phyloP scores from a whole-genome alignment of 768 basidiomycete species.

The Suillus placidus region DNA sequence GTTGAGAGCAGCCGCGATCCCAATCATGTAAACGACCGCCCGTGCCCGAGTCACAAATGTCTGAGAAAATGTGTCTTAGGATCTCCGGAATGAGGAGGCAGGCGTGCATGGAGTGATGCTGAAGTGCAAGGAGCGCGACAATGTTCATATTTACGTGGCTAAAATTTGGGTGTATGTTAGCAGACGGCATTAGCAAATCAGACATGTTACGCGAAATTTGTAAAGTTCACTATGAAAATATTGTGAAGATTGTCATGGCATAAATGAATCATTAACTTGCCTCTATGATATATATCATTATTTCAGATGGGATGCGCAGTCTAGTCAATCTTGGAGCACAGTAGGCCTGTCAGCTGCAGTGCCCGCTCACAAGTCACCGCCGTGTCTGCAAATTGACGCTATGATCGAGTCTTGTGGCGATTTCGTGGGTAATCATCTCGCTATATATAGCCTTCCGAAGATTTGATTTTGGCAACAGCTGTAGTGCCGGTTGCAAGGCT shows the following conservation, averaged over 20 bases:
- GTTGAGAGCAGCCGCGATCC: neutral
- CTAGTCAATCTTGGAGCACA: neutral
- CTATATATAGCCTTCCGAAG: neutral
- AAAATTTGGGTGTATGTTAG: neutral
- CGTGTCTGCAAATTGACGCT: neutral
- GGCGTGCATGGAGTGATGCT: no score
- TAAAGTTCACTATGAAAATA: neutral
- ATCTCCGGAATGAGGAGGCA: neutral
- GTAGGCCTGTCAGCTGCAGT: neutral
- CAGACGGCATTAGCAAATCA: neutral
- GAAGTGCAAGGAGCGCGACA: neutral
- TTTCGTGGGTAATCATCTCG: neutral
- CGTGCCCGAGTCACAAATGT: neutral
- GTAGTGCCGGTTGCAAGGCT: neutral
- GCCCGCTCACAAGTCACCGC: neutral
- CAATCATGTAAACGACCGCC: neutral
- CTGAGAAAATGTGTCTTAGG: neutral
- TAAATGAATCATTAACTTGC: neutral
- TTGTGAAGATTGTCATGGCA: neutral
- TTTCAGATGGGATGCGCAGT: neutral
- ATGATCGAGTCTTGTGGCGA: neutral
- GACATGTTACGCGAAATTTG: neutral
- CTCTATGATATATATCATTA: neutral
- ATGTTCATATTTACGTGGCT: neutral
- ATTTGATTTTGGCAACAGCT: neutral